Evolutionary conservation across 768 basidiomycete genomes (phyloP), one percentile per base, ranked within the genome.

Genomic region (Lentinula boryana): DNA sequence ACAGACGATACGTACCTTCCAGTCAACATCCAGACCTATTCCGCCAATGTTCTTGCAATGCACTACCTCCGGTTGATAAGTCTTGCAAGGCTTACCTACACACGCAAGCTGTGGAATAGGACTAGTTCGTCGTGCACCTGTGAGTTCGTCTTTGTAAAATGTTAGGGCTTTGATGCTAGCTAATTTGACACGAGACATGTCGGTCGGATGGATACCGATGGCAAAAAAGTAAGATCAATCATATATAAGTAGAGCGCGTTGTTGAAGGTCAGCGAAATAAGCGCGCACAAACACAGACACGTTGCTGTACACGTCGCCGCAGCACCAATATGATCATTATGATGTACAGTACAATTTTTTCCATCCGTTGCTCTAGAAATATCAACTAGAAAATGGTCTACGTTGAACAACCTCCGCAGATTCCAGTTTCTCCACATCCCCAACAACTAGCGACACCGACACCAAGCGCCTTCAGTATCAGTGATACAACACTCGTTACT

Each of bases 31-130:
- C 1, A 82, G 77, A 4, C 90, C 93, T 62, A 75, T 73, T 3
- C 90, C 90, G 41, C 95, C 92, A 16, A 89, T 76, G 64, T 88
- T 95, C 59, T 76, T 77, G 73, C 95, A 98, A 65, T 91, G 86
- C 36, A 98, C 87, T 23, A 85, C 92, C 58, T 93, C 89, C 1
- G 95, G 95, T 61, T 86, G 82, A 72, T 86, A 96, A 23, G 83
- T 68, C 41, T 76, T 78, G 72, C 95, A 98, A 27, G 91, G 76
- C 64, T 85, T 84, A 52, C 95, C 95, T 33, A 84, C 68, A 73
- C 95, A 98, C 31, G 78, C 79, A 35, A 96, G 83, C 69, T 97
- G 95, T 3, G 85, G 80, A 52, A 96, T 78, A 9, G 93, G 81
- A 21, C 74, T 70, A 2, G 85, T 84, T 62, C 94, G 81, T 35